phyloP scores from a whole-genome alignment of 108 stramenopile genomes.

The Seminavis robusta region DNA sequence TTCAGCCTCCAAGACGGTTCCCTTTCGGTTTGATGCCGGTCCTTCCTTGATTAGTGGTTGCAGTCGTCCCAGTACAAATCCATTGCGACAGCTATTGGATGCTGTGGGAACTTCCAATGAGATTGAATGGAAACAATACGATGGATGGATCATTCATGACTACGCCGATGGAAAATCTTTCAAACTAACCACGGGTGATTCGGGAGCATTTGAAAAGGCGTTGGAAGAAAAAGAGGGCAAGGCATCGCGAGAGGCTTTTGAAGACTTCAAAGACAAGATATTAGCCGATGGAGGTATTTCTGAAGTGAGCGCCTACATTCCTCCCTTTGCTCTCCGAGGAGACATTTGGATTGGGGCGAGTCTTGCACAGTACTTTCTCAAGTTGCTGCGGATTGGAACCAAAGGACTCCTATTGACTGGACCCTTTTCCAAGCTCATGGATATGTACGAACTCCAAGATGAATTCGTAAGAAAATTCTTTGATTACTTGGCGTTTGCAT shows the following conservation, averaged over 20 bases:
- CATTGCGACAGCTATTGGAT: constrained; percentile 83
- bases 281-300: constrained; percentile 42
- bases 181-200: constrained; percentile 52
- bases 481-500: constrained; percentile 81
- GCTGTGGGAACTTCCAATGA: constrained; percentile 59
- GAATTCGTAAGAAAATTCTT: constrained; percentile 65
- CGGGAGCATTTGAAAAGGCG: constrained; percentile 46
- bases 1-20: constrained; percentile 26
- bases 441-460: constrained; percentile 43
- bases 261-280: constrained; percentile 39
- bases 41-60: constrained; percentile 63
- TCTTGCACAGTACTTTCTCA: constrained; percentile 37
- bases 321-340: constrained; percentile 73
- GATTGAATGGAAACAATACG: constrained; percentile 45
- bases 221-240: constrained; percentile 58
- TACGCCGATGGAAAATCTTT: constrained; percentile 50
- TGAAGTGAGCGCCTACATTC: constrained; percentile 59
- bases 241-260: constrained; percentile 37
- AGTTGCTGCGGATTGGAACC: constrained; percentile 63
- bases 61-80: constrained; percentile 60
- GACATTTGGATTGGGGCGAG: constrained; percentile 38
- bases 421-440: constrained; percentile 57
- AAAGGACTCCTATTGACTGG: constrained; percentile 62
- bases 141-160: constrained; percentile 76
- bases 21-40: constrained; percentile 67